These are phyloP conservation scores for Skeletonema tropicum DNA, from an alignment of 108 stramenopile species.

Conservation along the genomic window DNA sequence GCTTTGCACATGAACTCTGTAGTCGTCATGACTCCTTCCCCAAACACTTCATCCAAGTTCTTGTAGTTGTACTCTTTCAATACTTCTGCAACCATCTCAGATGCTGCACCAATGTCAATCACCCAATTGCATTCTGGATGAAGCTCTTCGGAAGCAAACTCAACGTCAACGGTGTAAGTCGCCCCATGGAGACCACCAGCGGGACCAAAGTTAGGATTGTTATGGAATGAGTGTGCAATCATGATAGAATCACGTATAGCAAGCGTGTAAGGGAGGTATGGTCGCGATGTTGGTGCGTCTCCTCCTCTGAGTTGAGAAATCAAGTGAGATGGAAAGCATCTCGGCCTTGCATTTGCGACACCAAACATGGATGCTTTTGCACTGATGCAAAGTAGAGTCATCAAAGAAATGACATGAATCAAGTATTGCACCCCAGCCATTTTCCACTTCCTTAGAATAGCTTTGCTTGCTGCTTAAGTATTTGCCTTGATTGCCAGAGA, in stretches of 20 bases:
- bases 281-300: constrained; percentile 21
- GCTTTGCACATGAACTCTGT: constrained; percentile 93
- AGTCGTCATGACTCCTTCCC: constrained; percentile 82
- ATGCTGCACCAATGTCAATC: constrained; percentile 92
- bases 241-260: constrained; percentile 92
- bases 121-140: constrained; percentile 89
- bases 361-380: constrained; percentile 28
- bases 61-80: constrained; percentile 87
- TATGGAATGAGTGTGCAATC: constrained; percentile 93
- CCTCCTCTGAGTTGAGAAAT: constrained; percentile 19
- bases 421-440: neutral
- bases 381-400: neutral
- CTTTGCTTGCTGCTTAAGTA: no score
- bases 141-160: constrained; percentile 69
- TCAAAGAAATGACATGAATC: neutral
- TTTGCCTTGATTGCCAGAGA: no score
- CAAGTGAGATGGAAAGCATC: neutral
- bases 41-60: constrained; percentile 91
- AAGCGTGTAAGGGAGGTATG: constrained; percentile 74
- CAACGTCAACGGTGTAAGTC: constrained; percentile 94
- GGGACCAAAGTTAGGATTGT: constrained; percentile 86
- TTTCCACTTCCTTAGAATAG: neutral
- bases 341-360: constrained; percentile 1
- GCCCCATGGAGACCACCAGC: constrained; percentile 94
- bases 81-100: constrained; percentile 71